Percentiles rank a stretch among this genome's conserved stretches.
phyloP scores from a whole-genome alignment of 495 filamentous ascomycete species.

The Daldinia grandis region DNA sequence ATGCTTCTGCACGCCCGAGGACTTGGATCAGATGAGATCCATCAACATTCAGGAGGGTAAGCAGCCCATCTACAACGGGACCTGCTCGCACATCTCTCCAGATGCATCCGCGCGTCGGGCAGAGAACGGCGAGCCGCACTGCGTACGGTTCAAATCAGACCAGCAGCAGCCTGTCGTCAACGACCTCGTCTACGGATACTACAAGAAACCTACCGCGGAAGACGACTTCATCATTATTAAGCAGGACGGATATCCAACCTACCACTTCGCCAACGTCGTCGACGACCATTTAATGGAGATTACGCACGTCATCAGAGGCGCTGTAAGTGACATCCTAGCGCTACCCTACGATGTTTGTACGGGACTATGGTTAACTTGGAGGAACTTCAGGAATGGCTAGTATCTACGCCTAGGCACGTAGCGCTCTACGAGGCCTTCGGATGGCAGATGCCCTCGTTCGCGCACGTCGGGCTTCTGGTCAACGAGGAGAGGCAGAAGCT shows the following conservation, averaged over 20 bases:
- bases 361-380: constrained; percentile 49
- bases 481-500: constrained; percentile 81
- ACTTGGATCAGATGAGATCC: constrained; percentile 69
- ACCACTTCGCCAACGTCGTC: constrained; percentile 96
- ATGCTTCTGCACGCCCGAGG: constrained; percentile 86
- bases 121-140: constrained; percentile 72
- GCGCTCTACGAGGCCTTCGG: constrained; percentile 87
- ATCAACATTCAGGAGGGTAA: constrained; percentile 66
- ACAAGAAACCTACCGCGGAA: constrained; percentile 52
- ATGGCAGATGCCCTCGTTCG: constrained; percentile 85
- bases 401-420: constrained; percentile 89
- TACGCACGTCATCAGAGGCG: constrained; percentile 91
- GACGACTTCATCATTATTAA: constrained; percentile 81
- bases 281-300: constrained; percentile 95
- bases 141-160: constrained; percentile 75
- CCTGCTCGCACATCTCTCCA: constrained; percentile 70
- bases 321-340: constrained; percentile 58
- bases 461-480: constrained; percentile 86
- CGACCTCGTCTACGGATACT: constrained; percentile 81
- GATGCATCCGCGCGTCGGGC: constrained; percentile 75
- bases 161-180: constrained; percentile 66
- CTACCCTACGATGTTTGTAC: background rate
- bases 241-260: constrained; percentile 89
- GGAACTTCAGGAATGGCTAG: constrained; percentile 86
- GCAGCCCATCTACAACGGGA: constrained; percentile 77